phyloP scores from a whole-genome alignment of 1,284 basidiomycete species.

The Takashimella tepidaria region DNA sequence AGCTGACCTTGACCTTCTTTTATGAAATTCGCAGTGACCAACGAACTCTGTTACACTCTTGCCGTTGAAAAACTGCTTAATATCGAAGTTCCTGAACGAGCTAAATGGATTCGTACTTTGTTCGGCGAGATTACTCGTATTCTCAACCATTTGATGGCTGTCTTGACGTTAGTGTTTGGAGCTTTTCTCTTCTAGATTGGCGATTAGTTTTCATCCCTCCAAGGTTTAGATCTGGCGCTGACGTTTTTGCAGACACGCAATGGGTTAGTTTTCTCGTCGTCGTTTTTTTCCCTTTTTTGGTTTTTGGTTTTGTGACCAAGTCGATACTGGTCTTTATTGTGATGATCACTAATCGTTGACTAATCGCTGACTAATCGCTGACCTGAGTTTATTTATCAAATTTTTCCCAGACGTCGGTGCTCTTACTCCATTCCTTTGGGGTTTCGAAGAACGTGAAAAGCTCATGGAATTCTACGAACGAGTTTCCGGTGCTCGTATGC shows the following conservation, averaged over 20 bases:
- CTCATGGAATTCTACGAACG: constrained; percentile 99
- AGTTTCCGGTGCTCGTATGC: constrained; percentile 93
- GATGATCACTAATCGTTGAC: too few species aligned
- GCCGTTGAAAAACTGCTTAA: constrained; percentile 98
- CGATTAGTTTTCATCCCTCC: too few species aligned
- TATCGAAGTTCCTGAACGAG: constrained; percentile 96
- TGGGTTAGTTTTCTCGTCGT: constrained; percentile 16
- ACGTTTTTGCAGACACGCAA: constrained; percentile 18
- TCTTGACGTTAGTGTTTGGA: constrained; percentile 63
- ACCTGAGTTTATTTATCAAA: neutral
- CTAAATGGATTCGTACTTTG: constrained; percentile 96
- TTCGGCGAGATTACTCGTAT: constrained; percentile 97
- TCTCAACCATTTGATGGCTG: constrained; percentile 96
- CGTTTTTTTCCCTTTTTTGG: too few species aligned
- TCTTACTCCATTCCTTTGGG: constrained; percentile 98
- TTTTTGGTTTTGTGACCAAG: too few species aligned
- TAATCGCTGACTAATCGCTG: neutral
- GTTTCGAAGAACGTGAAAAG: constrained; percentile 99
- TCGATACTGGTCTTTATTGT: too few species aligned
- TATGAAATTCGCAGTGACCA: constrained; percentile 62
- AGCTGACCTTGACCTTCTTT: neutral
- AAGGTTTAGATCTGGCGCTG: neutral
- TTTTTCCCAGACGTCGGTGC: constrained; percentile 97
- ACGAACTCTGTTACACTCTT: constrained; percentile 92
- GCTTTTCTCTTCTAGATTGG: neutral